A percentile compares a stretch with the other conserved stretches of the same genome.
Conservation (phyloP, 1,284 basidiomycete species). For the Leccinum pseudoinsigne region DNA sequence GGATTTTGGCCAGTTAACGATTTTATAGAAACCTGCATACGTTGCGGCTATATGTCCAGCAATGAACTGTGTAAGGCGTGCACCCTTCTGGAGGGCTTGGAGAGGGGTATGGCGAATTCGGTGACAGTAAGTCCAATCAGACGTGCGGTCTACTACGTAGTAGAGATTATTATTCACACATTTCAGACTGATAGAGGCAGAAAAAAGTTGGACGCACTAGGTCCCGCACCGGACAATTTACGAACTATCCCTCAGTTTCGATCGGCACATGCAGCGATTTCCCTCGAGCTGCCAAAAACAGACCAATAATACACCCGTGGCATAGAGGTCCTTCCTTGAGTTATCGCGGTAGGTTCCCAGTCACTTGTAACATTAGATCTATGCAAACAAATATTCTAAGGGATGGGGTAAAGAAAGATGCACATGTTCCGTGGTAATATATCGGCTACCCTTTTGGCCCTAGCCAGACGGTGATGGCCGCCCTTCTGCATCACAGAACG, state of each 20-base stretch:
- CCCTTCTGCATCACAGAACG: conserved; percentile 30
- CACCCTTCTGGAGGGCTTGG: conserved; percentile 87
- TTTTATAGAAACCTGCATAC: conserved; percentile 75
- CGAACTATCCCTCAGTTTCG: conserved; percentile 70
- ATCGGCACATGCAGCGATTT: conserved; percentile 32
- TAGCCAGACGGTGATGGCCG: conserved; percentile 19
- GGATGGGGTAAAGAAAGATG: neutral
- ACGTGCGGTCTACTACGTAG: neutral
- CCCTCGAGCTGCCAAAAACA: conserved; percentile 26
- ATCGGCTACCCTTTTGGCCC: neutral
- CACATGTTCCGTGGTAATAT: neutral
- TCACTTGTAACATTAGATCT: conserved; percentile 2
- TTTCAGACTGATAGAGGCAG: conserved; percentile 62
- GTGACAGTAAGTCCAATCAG: conserved; percentile 55
- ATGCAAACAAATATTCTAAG: neutral
- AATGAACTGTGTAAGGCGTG: conserved; percentile 95
- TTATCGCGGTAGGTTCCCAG: neutral
- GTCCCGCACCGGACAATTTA: conserved; percentile 55
- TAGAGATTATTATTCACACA: neutral
- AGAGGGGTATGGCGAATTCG: conserved; percentile 72
- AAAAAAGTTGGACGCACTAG: conserved; percentile 60
- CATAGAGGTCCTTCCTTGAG: neutral
- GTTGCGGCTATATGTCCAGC: conserved; percentile 93
- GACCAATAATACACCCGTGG: conserved; percentile 8
- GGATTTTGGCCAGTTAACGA: neutral